Evolutionary conservation across 2,329 filamentous ascomycete genomes (phyloP).

Genomic region (Xylaria sp.): DNA sequence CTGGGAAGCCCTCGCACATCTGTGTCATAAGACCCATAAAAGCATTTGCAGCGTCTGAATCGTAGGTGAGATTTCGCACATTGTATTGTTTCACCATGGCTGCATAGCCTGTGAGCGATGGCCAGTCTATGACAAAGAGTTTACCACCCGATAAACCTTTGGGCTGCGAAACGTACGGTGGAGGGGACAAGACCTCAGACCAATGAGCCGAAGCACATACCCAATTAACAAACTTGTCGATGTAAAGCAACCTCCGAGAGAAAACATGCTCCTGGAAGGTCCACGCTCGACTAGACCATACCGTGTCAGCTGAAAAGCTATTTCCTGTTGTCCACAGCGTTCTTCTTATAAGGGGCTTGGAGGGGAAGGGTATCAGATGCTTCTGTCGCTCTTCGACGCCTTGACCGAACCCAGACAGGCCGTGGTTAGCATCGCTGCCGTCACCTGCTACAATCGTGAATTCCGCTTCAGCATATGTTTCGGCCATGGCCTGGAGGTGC

Average conservation of each 20-base stretch:
- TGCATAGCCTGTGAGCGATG: slow-evolving; percentile 21
- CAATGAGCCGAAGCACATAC: slow-evolving; percentile 20
- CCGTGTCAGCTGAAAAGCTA: slow-evolving; percentile 10
- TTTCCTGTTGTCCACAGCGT: slow-evolving; percentile 1
- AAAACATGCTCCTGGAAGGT: slow-evolving; percentile 28
- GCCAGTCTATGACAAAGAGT: slow-evolving; percentile 23
- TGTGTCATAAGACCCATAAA: slow-evolving; percentile 22
- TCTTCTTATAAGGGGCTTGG: slow-evolving; percentile 13
- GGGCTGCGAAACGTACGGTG: not conserved
- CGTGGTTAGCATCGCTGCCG: slow-evolving; percentile 19
- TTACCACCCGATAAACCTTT: not conserved
- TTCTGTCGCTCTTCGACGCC: slow-evolving; percentile 16
- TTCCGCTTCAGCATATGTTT: slow-evolving; percentile 18
- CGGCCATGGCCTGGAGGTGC: slow-evolving; percentile 19
- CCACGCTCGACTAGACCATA: slow-evolving; percentile 29
- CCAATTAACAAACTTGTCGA: slow-evolving; percentile 24
- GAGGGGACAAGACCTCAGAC: slow-evolving; percentile 12
- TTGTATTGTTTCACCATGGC: slow-evolving; percentile 25
- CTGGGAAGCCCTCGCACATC: slow-evolving; percentile 24
- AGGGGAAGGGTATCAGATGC: slow-evolving; percentile 25
- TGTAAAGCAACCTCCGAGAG: slow-evolving; percentile 23
- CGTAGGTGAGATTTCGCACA: slow-evolving; percentile 18
- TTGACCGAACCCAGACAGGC: slow-evolving; percentile 21
- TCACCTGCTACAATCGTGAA: slow-evolving; percentile 27
- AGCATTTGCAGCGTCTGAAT: slow-evolving; percentile 18